Conservation (phyloP, 208 protist species). For the Acanthamoeba rhysodes region DNA sequence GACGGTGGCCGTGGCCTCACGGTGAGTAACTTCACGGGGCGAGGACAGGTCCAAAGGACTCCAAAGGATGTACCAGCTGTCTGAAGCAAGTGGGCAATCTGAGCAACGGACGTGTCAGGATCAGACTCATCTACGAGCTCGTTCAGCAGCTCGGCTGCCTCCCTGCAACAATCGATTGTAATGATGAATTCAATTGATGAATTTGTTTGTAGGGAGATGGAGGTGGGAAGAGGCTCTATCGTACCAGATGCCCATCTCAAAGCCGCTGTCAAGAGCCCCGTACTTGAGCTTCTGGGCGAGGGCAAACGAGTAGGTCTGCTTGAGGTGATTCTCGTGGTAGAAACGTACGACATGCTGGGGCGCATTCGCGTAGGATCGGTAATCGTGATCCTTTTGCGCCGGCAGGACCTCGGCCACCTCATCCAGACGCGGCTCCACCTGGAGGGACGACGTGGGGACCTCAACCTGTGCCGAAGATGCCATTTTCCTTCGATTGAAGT, state of each 20-base stretch:
- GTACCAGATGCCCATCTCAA: conserved; percentile 80
- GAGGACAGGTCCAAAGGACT: no score
- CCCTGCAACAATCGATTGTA: conserved; percentile 26
- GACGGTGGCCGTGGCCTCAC: background rate
- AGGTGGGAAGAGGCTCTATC: background rate
- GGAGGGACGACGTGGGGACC: background rate
- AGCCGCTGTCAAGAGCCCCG: conserved; percentile 11
- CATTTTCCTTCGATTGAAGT: background rate
- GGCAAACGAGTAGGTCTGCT: conserved; percentile 78
- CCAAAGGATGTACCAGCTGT: conserved; percentile 86
- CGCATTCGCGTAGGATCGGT: background rate
- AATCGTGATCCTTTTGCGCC: conserved; percentile 12
- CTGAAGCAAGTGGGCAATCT: conserved; percentile 87
- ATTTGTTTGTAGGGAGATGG: background rate
- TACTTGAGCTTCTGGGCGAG: conserved; percentile 28
- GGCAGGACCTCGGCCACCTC: conserved; percentile 19
- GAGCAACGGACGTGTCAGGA: conserved; percentile 84
- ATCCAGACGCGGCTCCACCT: background rate
- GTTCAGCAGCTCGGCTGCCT: conserved; percentile 86
- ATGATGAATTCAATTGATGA: background rate
- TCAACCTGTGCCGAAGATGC: background rate
- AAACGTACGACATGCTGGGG: conserved; percentile 40
- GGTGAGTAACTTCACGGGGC: background rate
- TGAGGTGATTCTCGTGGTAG: conserved; percentile 78
- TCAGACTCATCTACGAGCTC: conserved; percentile 82